phyloP scores from a whole-genome alignment of 306 rosid species.

The Echinosophora koreensis region DNA sequence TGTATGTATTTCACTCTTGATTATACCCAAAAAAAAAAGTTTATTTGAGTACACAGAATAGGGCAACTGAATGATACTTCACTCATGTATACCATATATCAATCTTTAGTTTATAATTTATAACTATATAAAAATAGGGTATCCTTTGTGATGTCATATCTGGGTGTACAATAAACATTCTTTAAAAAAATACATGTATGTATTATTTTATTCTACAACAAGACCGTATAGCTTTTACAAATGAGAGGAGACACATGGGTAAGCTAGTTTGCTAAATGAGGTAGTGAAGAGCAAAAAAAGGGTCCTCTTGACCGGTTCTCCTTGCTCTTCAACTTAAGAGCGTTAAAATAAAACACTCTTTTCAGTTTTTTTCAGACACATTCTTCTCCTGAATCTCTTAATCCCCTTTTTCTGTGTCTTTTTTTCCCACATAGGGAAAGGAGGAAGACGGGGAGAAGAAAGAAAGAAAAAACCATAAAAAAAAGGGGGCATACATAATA shows the following conservation, averaged over 20 bases:
- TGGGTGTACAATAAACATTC: no score
- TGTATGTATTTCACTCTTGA: no score
- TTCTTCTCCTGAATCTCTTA: conserved; percentile 12
- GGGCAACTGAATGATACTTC: no score
- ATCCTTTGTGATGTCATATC: no score
- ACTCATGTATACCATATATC: no score
- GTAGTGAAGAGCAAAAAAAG: conserved; percentile 47
- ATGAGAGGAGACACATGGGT: conserved; percentile 31
- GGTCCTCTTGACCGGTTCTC: conserved; percentile 58
- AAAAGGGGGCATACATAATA: neutral
- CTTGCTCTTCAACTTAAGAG: conserved; percentile 28
- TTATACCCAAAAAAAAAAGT: no score
- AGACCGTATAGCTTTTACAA: neutral
- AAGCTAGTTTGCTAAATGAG: conserved; percentile 37
- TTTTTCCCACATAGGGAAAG: conserved; percentile 44
- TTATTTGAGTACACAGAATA: no score
- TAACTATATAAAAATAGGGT: no score
- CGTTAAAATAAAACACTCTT: conserved; percentile 9
- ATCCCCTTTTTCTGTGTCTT: conserved; percentile 39
- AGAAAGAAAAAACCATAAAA: neutral
- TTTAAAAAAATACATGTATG: neutral
- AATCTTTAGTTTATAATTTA: no score
- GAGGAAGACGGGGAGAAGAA: conserved; percentile 19
- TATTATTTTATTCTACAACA: neutral
- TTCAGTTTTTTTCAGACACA: conserved; percentile 38